phyloP scores from a whole-genome alignment of 2,329 filamentous ascomycete genomes.

The Diplodia sapinea region DNA sequence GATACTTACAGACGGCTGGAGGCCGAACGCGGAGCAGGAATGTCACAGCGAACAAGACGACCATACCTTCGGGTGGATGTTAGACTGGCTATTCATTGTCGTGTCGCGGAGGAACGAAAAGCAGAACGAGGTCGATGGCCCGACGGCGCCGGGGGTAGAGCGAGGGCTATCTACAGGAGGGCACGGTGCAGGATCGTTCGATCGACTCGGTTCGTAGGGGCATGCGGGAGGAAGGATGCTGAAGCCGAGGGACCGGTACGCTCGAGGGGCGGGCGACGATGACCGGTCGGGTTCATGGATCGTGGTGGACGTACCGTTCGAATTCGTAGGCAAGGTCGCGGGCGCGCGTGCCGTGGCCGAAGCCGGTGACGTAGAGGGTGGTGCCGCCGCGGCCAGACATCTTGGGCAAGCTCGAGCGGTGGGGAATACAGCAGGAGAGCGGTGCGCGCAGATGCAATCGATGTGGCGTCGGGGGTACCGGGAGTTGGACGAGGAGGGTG shows the following conservation, averaged over 20 bases:
- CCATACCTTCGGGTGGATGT: slow-evolving; percentile 77
- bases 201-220: slow-evolving; percentile 31
- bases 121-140: slow-evolving; percentile 34
- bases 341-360: slow-evolving; percentile 97
- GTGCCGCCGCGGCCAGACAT: slow-evolving; percentile 91
- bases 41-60: slow-evolving; percentile 96
- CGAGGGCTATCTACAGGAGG: slow-evolving; percentile 37
- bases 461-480: slow-evolving; percentile 27
- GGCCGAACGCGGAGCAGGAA: slow-evolving; percentile 91
- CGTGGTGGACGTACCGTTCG: slow-evolving; percentile 92
- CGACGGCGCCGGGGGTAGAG: slow-evolving; percentile 33
- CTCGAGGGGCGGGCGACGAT: slow-evolving; percentile 31
- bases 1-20: slow-evolving; percentile 88
- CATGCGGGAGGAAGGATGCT: slow-evolving; percentile 42
- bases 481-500: slow-evolving; percentile 17
- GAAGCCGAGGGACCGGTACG: slow-evolving; percentile 35
- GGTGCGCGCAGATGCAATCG: slow-evolving; percentile 30
- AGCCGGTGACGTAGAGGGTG: slow-evolving; percentile 98
- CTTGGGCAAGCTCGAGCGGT: slow-evolving; percentile 14
- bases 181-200: slow-evolving; percentile 47
- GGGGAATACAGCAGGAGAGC: slow-evolving; percentile 15
- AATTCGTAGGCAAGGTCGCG: slow-evolving; percentile 99
- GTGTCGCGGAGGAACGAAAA: slow-evolving; percentile 33
- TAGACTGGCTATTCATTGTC: slow-evolving; percentile 40
- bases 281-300: slow-evolving; percentile 41